Evolutionary conservation across 2,329 filamentous ascomycete genomes (phyloP).

Genomic region (Colletotrichum cereale): DNA sequence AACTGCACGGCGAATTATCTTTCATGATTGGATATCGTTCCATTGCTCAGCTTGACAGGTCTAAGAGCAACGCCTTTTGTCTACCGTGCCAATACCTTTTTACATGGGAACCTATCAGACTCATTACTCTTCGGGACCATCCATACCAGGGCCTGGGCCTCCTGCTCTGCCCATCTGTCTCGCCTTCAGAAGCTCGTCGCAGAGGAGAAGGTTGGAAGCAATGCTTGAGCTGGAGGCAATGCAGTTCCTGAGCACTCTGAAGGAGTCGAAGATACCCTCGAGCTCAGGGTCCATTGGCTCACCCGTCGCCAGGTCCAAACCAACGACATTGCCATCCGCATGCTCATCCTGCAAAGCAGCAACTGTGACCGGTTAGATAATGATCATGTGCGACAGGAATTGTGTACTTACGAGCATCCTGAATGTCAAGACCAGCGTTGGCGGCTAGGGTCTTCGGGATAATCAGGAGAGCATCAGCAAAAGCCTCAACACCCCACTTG

Average conservation of each 20-base stretch:
- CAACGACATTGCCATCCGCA: conserved; percentile 85
- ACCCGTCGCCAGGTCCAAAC: conserved; percentile 87
- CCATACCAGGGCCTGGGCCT: conserved; percentile 74
- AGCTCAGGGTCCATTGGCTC: conserved; percentile 95
- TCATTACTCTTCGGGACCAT: conserved; percentile 66
- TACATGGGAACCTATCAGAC: conserved; percentile 52
- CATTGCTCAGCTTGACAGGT: conserved; percentile 40
- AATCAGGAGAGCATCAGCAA: conserved; percentile 92
- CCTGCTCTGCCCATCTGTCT: conserved; percentile 86
- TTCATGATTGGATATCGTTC: conserved; percentile 41
- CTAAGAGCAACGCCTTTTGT: conserved; percentile 49
- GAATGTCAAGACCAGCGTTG: conserved; percentile 96
- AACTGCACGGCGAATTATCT: neutral
- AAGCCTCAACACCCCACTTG: conserved; percentile 94
- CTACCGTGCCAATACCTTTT: conserved; percentile 54
- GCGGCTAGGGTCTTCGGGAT: conserved; percentile 98
- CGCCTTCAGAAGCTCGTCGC: conserved; percentile 97
- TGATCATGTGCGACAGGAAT: neutral
- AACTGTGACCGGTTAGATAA: conserved; percentile 63
- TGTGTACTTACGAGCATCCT: conserved; percentile 83
- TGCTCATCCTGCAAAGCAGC: conserved; percentile 89
- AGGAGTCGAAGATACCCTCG: conserved; percentile 95
- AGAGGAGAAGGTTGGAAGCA: conserved; percentile 92
- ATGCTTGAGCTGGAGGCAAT: conserved; percentile 95
- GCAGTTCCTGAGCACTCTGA: conserved; percentile 92